Evolutionary conservation across 108 stramenopile species (phyloP).

Genomic region (Pelagomonas calceolata): DNA sequence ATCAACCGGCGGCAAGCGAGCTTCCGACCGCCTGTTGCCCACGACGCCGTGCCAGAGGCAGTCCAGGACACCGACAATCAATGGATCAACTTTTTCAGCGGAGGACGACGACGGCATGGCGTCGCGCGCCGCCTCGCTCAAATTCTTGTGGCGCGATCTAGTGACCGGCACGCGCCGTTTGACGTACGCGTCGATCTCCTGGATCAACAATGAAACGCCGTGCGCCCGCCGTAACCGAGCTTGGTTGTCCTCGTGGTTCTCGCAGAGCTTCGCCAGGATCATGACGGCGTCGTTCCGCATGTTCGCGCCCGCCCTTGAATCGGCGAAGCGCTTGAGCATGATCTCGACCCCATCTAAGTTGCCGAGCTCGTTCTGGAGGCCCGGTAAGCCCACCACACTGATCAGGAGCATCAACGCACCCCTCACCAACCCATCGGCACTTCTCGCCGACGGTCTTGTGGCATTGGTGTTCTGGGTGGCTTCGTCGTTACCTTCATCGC

Average conservation of each 20-base stretch:
- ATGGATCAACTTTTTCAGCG: conserved; percentile 14
- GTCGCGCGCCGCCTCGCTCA: too few species aligned
- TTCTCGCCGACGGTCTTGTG: not conserved
- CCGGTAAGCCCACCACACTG: conserved; percentile 27
- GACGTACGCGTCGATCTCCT: conserved; percentile 13
- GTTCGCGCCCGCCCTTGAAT: conserved; percentile 4
- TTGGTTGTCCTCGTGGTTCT: conserved; percentile 9
- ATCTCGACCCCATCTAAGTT: conserved; percentile 21
- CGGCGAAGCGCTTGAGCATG: conserved; percentile 28
- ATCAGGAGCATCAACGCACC: conserved; percentile 27
- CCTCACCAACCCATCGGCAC: conserved; percentile 8
- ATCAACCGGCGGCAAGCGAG: conserved; percentile 22
- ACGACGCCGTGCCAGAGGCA: conserved; percentile 37
- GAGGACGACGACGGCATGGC: not conserved
- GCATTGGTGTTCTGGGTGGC: not conserved
- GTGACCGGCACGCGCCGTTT: not conserved
- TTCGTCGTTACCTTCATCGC: conserved; percentile 6
- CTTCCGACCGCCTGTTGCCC: conserved; percentile 34
- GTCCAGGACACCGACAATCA: conserved; percentile 28
- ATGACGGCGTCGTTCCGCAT: conserved; percentile 8
- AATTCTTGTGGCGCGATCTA: not conserved
- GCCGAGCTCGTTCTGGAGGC: conserved; percentile 27
- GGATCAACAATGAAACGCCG: conserved; percentile 1
- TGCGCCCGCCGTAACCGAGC: not conserved
- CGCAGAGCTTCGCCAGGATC: conserved; percentile 12